Conservation (phyloP, 2,329 filamentous ascomycete genomes). For the Xylariaceae sp. region DNA sequence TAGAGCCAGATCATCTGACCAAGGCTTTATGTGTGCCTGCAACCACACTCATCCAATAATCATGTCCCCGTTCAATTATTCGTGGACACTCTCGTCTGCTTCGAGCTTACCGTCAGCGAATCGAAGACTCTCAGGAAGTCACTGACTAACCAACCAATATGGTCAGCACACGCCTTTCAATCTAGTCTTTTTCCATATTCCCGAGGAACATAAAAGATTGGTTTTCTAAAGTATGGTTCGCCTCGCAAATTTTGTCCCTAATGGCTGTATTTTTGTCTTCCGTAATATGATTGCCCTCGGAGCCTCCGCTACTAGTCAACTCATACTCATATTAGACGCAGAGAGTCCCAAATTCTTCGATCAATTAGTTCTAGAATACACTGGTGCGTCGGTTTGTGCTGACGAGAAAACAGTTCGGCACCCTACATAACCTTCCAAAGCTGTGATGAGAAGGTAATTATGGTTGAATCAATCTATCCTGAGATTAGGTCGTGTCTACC, state of each 20-base stretch:
- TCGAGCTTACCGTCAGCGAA: not conserved
- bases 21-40: not conserved
- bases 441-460: no score
- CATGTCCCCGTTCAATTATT: no score
- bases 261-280: not conserved
- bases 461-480: no score
- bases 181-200: not conserved
- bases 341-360: no score
- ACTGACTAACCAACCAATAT: not conserved
- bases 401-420: no score
- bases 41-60: no score
- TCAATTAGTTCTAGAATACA: no score
- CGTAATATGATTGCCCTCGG: not conserved
- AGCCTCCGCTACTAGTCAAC: not conserved
- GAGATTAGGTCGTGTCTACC: no score
- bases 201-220: not conserved
- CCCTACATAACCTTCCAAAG: no score
- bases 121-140: not conserved
- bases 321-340: not conserved
- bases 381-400: no score
- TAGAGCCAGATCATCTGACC: no score
- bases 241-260: not conserved
- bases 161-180: not conserved
- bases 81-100: not conserved
- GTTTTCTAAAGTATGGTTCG: not conserved